Conservation (phyloP, 805 yeast species). For the Yarrowia keelungensis region DNA sequence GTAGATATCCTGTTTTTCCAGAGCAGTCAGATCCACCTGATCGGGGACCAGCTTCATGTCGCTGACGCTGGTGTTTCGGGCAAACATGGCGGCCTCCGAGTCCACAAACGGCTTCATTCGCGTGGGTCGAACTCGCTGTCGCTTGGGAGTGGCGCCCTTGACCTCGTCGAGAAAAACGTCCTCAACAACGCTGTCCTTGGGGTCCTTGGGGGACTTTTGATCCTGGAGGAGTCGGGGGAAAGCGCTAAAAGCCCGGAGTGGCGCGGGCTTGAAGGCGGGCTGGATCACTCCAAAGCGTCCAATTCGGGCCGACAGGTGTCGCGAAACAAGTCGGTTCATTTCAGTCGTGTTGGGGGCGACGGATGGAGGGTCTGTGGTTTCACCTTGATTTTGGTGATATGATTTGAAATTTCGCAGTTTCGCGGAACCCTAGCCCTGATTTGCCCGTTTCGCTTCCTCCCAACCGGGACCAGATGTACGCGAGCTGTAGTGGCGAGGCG, state of each 20-base stretch:
- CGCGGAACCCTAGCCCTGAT: slow-evolving; percentile 5
- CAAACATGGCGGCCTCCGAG: slow-evolving; percentile 28
- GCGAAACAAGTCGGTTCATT: slow-evolving; percentile 35
- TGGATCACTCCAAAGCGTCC: slow-evolving; percentile 21
- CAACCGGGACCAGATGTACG: slow-evolving; percentile 14
- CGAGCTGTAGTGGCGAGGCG: background rate
- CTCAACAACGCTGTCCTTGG: background rate
- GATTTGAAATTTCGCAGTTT: slow-evolving; percentile 12
- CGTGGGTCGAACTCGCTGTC: slow-evolving; percentile 41
- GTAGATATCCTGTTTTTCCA: slow-evolving; percentile 79
- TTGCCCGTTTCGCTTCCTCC: slow-evolving; percentile 7
- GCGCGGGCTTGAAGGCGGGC: slow-evolving; percentile 3
- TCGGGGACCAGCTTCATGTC: slow-evolving; percentile 32
- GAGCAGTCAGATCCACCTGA: slow-evolving; percentile 59
- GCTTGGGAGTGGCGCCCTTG: slow-evolving; percentile 36
- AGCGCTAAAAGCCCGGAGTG: background rate
- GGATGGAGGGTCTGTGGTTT: background rate
- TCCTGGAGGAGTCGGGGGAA: slow-evolving; percentile 10
- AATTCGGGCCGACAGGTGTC: slow-evolving; percentile 32
- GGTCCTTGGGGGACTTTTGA: slow-evolving; percentile 1
- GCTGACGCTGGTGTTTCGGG: slow-evolving; percentile 23
- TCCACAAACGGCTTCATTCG: slow-evolving; percentile 39
- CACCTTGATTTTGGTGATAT: background rate
- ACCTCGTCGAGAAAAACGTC: slow-evolving; percentile 20
- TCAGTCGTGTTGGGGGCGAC: slow-evolving; percentile 4